These are phyloP conservation scores for Coemansia sp. DNA, from an alignment of 192 early-diverging fungal genomes.

Conservation along the genomic window DNA sequence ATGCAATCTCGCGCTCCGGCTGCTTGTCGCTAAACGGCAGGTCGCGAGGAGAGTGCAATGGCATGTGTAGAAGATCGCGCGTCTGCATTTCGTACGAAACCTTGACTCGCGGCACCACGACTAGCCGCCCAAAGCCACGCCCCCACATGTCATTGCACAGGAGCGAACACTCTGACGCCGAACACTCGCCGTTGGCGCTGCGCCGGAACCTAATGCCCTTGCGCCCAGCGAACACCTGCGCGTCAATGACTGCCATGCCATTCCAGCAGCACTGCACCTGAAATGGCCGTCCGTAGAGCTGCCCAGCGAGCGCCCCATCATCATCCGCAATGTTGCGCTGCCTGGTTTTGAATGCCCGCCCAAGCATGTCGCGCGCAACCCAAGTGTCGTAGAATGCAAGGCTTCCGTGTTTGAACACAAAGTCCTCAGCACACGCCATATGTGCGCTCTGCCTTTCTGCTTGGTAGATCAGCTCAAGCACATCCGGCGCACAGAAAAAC, in stretches of 20 bases:
- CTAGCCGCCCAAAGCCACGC: conserved; percentile 26
- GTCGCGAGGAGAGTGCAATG: conserved; percentile 28
- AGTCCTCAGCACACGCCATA: conserved; percentile 55
- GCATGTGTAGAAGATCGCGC: conserved; percentile 31
- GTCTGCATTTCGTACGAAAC: conserved; percentile 44
- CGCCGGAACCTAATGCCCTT: conserved; percentile 26
- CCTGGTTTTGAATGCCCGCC: conserved; percentile 34
- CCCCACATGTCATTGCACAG: conserved; percentile 54
- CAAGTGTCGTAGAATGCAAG: conserved; percentile 54
- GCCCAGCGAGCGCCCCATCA: conserved; percentile 15
- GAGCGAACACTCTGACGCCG: conserved; percentile 56
- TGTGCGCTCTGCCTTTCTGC: conserved; percentile 45
- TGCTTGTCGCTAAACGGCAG: conserved; percentile 15
- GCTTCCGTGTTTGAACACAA: conserved; percentile 32
- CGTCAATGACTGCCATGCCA: conserved; percentile 46
- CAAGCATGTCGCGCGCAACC: conserved; percentile 54
- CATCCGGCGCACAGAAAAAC: conserved; percentile 51
- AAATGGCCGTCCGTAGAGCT: conserved; percentile 32
- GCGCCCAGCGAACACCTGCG: conserved; percentile 25
- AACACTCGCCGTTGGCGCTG: conserved; percentile 36
- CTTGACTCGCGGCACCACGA: conserved; percentile 53
- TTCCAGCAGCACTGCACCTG: conserved; percentile 59
- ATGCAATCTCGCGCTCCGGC: conserved; percentile 12
- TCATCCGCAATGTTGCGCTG: conserved; percentile 45
- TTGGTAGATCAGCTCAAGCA: conserved; percentile 54